Conservation (phyloP, 257 asterid genomes). For the Solanum tarijense region DNA sequence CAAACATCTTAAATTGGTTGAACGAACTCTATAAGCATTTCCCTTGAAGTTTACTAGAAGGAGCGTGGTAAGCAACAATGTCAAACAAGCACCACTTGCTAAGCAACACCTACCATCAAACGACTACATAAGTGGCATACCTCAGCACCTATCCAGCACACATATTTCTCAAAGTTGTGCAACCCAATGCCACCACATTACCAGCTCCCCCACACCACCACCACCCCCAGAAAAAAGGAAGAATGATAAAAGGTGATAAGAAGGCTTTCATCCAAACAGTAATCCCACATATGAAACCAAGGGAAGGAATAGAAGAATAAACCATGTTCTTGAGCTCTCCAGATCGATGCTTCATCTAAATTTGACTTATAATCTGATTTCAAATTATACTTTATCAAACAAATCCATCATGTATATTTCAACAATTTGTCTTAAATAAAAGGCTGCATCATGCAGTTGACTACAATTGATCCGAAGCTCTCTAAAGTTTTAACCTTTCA, state of each 20-base stretch:
- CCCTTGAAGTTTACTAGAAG: not conserved
- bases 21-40: not conserved
- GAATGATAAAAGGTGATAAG: not conserved
- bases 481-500: not conserved
- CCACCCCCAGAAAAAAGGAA: not conserved
- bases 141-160: not conserved
- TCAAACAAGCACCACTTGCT: not conserved
- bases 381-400: not conserved
- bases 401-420: not conserved
- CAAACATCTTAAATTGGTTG: not conserved
- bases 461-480: not conserved
- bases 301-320: not conserved
- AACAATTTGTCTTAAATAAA: not conserved
- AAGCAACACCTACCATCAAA: not conserved
- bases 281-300: not conserved
- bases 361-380: not conserved
- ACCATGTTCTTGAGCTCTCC: not conserved
- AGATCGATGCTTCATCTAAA: not conserved
- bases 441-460: not conserved
- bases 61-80: not conserved
- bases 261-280: not conserved
- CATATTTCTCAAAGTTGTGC: not conserved
- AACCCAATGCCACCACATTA: not conserved
- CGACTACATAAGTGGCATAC: not conserved
- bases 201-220: not conserved